Base-by-base conservation (phyloP, 495 filamentous ascomycete genomes). In the Neurospora intermedia region DNA sequence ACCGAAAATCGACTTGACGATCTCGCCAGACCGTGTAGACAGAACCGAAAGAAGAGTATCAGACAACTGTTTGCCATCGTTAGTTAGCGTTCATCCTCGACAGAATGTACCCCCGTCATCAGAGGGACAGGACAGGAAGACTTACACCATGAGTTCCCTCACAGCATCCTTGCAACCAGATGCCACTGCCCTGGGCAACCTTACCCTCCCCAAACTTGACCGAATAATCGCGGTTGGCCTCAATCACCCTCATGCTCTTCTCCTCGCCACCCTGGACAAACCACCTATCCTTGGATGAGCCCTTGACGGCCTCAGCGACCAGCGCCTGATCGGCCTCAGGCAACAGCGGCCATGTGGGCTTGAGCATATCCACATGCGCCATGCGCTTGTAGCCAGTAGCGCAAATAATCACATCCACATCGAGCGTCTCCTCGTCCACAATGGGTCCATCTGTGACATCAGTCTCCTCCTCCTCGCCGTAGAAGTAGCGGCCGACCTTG, bases 91-190 rank as follows among this genome's bases (percentile, higher is more conserved):
- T 69, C 10, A 46, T 18, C 16, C 27, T 35, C 46, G 16, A 38
- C 35, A 39, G 41, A 62, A 43, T 45, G 70, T 23, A 13, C 20
- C 41, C 40, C 40, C 62, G 27, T n/a, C n/a, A 41, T 13, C n/a
- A 41, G 31, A 48, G 7, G 11, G 15, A 40, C 8, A n/a, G 23
- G 20, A 39, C 16, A 70, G 35, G 35, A 38, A 38, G 35, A 88
- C 90, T 88, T 85, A 94, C 91, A 43, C 96, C 96, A 80, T 98
- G 96, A 39, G 93, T 97, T 73, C 85, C 88, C 82, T 99, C 94
- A 77, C 94, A 96, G 80, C 94, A 98, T 2, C 96, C 96, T 82
- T 98, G 96, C 74, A 99, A 84, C 94, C 93, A 99, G 42, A 98
- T 87, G 13, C 94, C 94, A n/a, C 84, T 85, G 2, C 82, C 84